Base-by-base conservation (phyloP, 2,329 filamentous ascomycete genomes). In the Penicillium paneum region DNA sequence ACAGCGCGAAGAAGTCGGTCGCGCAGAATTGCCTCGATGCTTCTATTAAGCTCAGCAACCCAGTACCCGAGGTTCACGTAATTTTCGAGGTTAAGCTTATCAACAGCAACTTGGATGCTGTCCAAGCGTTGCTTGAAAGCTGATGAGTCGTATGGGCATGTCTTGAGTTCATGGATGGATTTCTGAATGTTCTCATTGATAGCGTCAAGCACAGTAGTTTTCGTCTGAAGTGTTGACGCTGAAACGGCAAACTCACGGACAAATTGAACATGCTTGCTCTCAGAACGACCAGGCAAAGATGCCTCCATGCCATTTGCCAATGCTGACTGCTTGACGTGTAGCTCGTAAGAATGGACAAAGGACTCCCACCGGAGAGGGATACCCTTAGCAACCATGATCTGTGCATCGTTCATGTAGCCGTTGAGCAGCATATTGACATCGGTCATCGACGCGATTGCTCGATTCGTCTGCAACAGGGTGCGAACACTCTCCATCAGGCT, bases 401-500 rank as follows among this genome's bases (percentile, higher is more conserved):
- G 92, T 1, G 94, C 90, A 58, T 97, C 91, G 61, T 95, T 96
- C 62, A 91, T 86, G 69, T 97, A 96, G 24, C 93, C 91, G 68
- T 90, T 91, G 24, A 99, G 81, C 21, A 99, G 79, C 45, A 96
- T 87, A 0, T 91, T 85, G 54, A 97, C 91, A 62, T 93, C 89
- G 11, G 87, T 83, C 90, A 99, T 93, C 51, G 88, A 84, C 17
- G 85, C 80, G 56, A 99, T 95, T 47, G 89, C 85, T 29, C 91
- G 86, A 64, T 88, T 87, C 0, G 91, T 97, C 74, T 97, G 93
- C 2, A 91, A 84, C 60, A 96, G 88, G 0, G 91, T 97, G 55
- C 92, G 85, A n/a, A 97, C 91, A 67, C 91, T 97, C 76, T 99
- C 94, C 91, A 99, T 99, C 62, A 99, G 77, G 68, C 92, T 97